phyloP scores from a whole-genome alignment of 2,329 filamentous ascomycete species.

The Fusarium bactridioides region DNA sequence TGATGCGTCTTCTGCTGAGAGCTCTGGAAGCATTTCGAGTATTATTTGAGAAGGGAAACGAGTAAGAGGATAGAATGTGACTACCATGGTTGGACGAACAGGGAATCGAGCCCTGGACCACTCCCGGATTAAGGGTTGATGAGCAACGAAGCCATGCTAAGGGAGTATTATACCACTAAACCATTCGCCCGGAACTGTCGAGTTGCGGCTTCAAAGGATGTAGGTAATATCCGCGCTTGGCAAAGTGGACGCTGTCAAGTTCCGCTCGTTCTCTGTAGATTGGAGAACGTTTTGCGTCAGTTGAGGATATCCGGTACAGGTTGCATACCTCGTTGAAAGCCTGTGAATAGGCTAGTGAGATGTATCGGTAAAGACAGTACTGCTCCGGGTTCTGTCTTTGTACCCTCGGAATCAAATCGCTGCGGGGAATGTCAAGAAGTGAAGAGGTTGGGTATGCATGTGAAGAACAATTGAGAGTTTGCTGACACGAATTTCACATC shows the following conservation, averaged over 20 bases:
- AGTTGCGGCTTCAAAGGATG: not conserved
- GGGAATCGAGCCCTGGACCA: constrained; percentile 39
- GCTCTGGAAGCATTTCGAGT: not conserved
- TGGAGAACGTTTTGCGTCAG: not conserved
- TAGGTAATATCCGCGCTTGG: constrained; percentile 3
- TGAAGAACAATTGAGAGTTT: constrained; percentile 22
- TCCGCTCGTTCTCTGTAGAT: not conserved
- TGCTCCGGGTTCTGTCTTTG: not conserved
- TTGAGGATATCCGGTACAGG: not conserved
- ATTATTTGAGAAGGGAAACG: not conserved
- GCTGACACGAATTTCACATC: not conserved
- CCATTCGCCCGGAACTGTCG: constrained; percentile 37
- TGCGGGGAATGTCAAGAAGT: not conserved
- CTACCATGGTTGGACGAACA: constrained; percentile 35
- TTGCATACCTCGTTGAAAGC: not conserved
- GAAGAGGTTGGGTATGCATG: constrained; percentile 13
- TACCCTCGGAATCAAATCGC: not conserved
- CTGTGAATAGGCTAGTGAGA: not conserved
- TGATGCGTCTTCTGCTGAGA: not conserved
- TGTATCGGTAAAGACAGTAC: not conserved
- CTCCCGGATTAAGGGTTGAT: not conserved
- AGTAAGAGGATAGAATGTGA: constrained; percentile 13
- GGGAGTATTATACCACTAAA: constrained; percentile 43
- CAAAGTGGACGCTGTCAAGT: not conserved
- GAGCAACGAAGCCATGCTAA: constrained; percentile 30